Conservation (phyloP, 257 asterid species). For the Fraxinus americana region DNA sequence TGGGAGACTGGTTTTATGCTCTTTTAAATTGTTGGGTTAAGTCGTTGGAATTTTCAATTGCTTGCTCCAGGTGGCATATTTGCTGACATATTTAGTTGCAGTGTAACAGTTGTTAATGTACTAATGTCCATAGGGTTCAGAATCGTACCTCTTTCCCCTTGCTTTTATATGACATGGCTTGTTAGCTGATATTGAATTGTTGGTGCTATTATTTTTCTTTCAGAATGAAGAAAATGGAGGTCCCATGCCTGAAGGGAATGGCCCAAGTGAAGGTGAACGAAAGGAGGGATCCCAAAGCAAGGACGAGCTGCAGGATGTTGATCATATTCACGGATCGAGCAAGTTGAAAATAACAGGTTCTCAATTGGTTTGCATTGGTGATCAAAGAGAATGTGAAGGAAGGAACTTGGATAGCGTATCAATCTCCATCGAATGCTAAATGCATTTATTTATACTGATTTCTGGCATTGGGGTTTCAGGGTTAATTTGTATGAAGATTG, state of each 20-base stretch:
- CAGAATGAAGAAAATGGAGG: no score
- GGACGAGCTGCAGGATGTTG: constrained; percentile 36
- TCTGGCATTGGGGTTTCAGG: no score
- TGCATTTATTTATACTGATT: no score
- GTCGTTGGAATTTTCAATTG: not conserved
- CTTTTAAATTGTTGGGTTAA: not conserved
- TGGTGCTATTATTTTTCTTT: not conserved
- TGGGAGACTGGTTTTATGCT: no score
- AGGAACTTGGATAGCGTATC: no score
- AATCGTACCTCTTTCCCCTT: not conserved
- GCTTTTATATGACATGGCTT: not conserved
- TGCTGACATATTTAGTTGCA: not conserved
- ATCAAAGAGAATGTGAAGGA: constrained; percentile 47
- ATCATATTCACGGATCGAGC: constrained; percentile 42
- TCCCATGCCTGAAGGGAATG: no score
- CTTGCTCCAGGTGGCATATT: not conserved
- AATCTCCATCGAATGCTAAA: no score
- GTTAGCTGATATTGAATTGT: not conserved
- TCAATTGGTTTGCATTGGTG: constrained; percentile 37
- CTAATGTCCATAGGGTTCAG: not conserved
- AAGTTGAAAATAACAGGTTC: constrained; percentile 53
- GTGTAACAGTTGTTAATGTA: not conserved
- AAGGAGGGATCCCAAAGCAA: no score
- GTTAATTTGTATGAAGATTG: no score
- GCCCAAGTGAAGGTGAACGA: no score